These are phyloP conservation scores for Jamesozyma jinghongensis DNA, from an alignment of 805 yeast genomes.

Conservation along the genomic window DNA sequence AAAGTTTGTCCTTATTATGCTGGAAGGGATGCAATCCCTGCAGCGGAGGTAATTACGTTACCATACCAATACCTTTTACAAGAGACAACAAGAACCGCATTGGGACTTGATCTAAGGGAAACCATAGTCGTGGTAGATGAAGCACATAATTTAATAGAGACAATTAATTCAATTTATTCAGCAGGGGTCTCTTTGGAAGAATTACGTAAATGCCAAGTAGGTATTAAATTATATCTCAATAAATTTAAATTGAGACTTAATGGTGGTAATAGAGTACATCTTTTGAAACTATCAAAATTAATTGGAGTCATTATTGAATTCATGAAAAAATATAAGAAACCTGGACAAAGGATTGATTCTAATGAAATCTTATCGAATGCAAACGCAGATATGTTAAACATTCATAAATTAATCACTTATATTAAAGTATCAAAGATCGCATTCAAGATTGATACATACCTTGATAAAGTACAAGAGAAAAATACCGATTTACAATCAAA, in stretches of 20 bases:
- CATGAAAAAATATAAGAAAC: constrained; percentile 32
- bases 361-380: constrained; percentile 47
- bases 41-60: constrained; percentile 68
- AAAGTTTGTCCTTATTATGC: constrained; percentile 79
- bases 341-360: constrained; percentile 46
- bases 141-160: constrained; percentile 81
- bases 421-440: constrained; percentile 66
- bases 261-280: constrained; percentile 59
- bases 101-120: constrained; percentile 50
- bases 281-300: constrained; percentile 53
- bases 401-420: constrained; percentile 57
- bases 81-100: constrained; percentile 49
- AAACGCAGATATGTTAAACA: constrained; percentile 62
- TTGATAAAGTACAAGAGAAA: constrained; percentile 17
- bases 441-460: constrained; percentile 68
- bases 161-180: constrained; percentile 62
- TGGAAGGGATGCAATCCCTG: constrained; percentile 43
- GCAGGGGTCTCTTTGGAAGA: constrained; percentile 45
- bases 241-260: constrained; percentile 60
- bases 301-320: constrained; percentile 44
- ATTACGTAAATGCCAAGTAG: constrained; percentile 36
- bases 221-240: constrained; percentile 45
- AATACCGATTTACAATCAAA: background rate
- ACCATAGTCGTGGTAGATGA: constrained; percentile 80
- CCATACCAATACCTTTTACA: constrained; percentile 73